Base-by-base conservation (phyloP, 2,329 filamentous ascomycete genomes). In the Penicillium sp. region DNA sequence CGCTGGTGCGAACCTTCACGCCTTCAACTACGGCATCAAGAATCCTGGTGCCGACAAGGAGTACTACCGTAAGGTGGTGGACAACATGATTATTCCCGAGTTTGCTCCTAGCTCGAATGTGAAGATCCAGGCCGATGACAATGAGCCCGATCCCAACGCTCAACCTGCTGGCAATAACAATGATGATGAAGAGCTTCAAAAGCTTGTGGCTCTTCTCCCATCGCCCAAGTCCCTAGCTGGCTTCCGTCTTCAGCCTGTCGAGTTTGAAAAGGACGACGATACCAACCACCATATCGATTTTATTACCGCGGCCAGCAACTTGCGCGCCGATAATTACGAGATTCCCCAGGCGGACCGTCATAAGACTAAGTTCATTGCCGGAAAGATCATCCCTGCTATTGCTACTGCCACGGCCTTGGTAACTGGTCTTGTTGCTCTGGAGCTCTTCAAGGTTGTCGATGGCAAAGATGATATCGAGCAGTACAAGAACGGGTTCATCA, bases 361-460 rank as follows among this genome's bases (percentile, higher is more conserved):
- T 84, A 96, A 95, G 88, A 99, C 94, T 64, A 99, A 99, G 83
- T 98, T 99, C 79, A 99, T 99, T 75, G 96, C 95, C 35, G 95
- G 95, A 76, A 99, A 99, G 86, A 99, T 99, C 70, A 99, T 99
- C 68, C 95, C 95, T 25, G 95, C 95, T 49, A 99, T 99, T 77
- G 95, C 95, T 48, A 99, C 95, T 3, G 98, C 95, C 0, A 99
- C 95, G 2, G 94, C 95, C 3, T 83, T 99, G 60, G 94, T 98
- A 13, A 99, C 95, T 2, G 95, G 95, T 60, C 84, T 99, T 49
- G 93, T 99, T 56, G 85, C 96, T 16, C 82, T 99, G 49, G 95
- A 99, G 81, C 81, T 98, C 52, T 97, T 92, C 88, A 99, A 99
- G 87, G 86, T 99, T 65, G 84, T 99, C 49, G 95, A 98, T 73